Percentiles rank a stretch among this genome's conserved stretches.
Evolutionary conservation across 345 rosid genomes (phyloP).

Genomic region (Arabis alpina): DNA sequence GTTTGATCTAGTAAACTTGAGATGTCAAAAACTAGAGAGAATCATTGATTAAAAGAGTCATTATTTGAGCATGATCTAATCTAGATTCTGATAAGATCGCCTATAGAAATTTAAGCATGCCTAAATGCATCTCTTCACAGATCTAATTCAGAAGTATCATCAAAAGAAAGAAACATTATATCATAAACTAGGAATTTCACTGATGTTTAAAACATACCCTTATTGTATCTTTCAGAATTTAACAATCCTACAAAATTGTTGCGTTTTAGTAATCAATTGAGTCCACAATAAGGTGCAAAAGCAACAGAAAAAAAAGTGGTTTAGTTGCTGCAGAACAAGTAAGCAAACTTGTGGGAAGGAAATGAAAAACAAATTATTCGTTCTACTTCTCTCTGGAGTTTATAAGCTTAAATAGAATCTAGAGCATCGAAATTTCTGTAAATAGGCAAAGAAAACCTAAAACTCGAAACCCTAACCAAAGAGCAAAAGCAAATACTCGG

Average conservation of each 20-base stretch:
- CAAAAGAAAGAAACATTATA: not conserved
- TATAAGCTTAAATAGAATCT: not conserved
- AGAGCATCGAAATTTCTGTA: not conserved
- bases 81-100: too few relatives aligned
- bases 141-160: slow-evolving; percentile 13
- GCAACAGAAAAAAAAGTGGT: not conserved
- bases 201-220: slow-evolving; percentile 1
- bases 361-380: not conserved
- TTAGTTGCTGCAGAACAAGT: not conserved
- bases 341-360: not conserved
- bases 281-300: too few relatives aligned
- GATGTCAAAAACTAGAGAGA: not conserved
- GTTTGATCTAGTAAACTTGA: not conserved
- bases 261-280: too few relatives aligned
- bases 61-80: too few relatives aligned
- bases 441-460: not conserved
- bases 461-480: slow-evolving; percentile 20
- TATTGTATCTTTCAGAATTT: not conserved
- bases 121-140: not conserved
- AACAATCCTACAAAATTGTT: not conserved
- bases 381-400: not conserved
- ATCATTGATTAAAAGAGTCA: not conserved
- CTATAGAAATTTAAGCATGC: not conserved
- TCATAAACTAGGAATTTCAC: not conserved
- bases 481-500: not conserved